Percentiles rank a stretch among this genome's conserved stretches.
phyloP scores from a whole-genome alignment of 345 rosid species.

The Arabis alpina region DNA sequence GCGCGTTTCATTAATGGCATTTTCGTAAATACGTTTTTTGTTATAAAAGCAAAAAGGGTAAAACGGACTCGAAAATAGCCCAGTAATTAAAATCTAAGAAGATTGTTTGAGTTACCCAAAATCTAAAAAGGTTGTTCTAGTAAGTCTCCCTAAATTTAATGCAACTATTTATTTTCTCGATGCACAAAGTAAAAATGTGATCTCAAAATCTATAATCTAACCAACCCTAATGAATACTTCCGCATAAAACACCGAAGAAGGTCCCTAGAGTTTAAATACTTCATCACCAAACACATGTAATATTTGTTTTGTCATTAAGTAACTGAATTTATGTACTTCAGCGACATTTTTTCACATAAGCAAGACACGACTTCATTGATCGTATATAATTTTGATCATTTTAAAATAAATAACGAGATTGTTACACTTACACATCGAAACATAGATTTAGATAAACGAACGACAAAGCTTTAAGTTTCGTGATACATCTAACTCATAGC shows the following conservation, averaged over 20 bases:
- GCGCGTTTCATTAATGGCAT: no score
- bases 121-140: no score
- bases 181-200: constrained; percentile 25
- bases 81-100: no score
- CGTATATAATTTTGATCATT: constrained; percentile 23
- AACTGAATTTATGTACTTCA: constrained; percentile 20
- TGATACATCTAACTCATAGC: constrained; percentile 35
- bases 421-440: constrained; percentile 8
- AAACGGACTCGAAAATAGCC: no score
- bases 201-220: constrained; percentile 19
- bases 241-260: constrained; percentile 13
- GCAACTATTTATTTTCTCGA: constrained; percentile 32
- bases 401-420: background rate
- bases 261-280: constrained; percentile 16
- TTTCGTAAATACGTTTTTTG: no score
- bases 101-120: no score
- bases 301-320: constrained; percentile 16
- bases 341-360: constrained; percentile 34
- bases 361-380: constrained; percentile 34
- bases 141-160: no score
- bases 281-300: constrained; percentile 32
- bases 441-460: constrained; percentile 21
- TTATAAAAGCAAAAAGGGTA: no score
- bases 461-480: constrained; percentile 37
- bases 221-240: constrained; percentile 35